Base-by-base conservation (phyloP, 2,329 filamentous ascomycete species). In the Cladorrhinum sp. region DNA sequence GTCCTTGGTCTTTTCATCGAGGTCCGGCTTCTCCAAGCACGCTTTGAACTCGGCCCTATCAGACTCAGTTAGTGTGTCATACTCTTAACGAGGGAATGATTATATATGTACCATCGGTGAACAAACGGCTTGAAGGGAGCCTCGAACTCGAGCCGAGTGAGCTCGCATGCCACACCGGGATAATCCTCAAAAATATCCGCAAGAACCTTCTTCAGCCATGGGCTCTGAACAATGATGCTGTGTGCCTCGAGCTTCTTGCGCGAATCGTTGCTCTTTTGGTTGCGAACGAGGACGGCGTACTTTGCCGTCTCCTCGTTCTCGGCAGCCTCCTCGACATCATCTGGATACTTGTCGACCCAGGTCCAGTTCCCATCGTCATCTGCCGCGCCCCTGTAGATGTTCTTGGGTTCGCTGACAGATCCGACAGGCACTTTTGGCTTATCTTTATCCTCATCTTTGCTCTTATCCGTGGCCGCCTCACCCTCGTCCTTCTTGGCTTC, bases 101-200 rank as follows among this genome's bases (percentile, higher is more conserved):
- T 22, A 50, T 23, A 24, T 20, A 8, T 41, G 16, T 59, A 65
- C 64, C 86, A 90, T 29, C 87, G 80, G 71, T 91, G 86, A 45
- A 89, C 83, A 53, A 91, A 83, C 0, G 84, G 83, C 65, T 82
- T 75, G 62, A 89, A 90, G 0, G 84, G 85, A 0, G 80, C 81
- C 7, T 74, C 70, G 62, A 90, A 88, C 58, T 84, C 82, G 1
- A 90, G 75, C 1, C 84, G 79, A n/a, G 84, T 78, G 24, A 90
- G 74, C 10, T 77, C 78, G 32, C 82, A 81, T 2, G 83, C 82
- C 27, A 90, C 76, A 1, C 86, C 85, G 0, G 84, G 82, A 60
- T 88, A 89, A 8, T 77, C 81, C 1, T 77, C 72, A 22, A 89
- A 76, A 7, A 88, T 77, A 10, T 80, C 76, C 9, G 75, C 75